A percentile compares a stretch with the other conserved stretches of the same genome.
These are phyloP conservation scores for Miamiensis avidus DNA, from an alignment of 169 alveolate species.

Conservation along the genomic window DNA sequence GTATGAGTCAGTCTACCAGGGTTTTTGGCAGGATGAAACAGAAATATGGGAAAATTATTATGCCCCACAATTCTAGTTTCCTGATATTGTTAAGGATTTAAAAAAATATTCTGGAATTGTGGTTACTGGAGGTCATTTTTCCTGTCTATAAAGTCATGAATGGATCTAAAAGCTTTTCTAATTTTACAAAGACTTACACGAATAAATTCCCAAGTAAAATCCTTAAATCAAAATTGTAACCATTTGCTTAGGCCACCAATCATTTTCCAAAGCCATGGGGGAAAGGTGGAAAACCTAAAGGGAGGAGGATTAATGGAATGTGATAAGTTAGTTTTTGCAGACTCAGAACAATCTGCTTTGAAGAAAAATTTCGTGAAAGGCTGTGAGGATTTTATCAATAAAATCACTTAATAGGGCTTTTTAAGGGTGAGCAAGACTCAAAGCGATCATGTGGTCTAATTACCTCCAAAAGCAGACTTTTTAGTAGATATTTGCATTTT, in stretches of 20 bases:
- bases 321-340: not conserved
- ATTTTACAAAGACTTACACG: not conserved
- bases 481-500: not conserved
- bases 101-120: too few relatives aligned
- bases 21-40: not conserved
- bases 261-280: not conserved
- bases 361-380: not conserved
- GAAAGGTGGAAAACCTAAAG: not conserved
- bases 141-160: not conserved
- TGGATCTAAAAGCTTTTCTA: not conserved
- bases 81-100: not conserved
- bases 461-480: not conserved
- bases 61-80: not conserved
- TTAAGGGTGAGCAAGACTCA: not conserved
- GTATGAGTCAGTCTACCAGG: not conserved
- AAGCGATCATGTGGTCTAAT: not conserved
- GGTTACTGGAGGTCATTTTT: not conserved
- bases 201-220: not conserved
- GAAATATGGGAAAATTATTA: not conserved
- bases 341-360: not conserved
- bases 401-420: not conserved
- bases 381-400: not conserved
- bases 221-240: not conserved
- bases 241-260: not conserved
- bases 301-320: not conserved